Evolutionary conservation across 139 green algal genomes (phyloP).

Genomic region (Picochlorum sp.): DNA sequence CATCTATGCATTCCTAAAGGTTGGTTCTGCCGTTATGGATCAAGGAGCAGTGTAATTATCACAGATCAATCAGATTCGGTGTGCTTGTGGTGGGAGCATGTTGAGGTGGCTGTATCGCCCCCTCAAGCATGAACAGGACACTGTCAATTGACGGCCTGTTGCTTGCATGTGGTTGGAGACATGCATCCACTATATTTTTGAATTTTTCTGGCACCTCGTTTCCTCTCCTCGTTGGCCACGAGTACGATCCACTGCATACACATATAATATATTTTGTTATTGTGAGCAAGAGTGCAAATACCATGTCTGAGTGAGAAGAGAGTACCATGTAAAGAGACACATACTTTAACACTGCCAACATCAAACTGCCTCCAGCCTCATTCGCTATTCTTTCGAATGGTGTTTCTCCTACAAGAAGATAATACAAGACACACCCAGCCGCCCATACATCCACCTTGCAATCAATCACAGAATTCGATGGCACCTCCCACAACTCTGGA

Average conservation of each 20-base stretch:
- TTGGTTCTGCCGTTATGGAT: slow-evolving; percentile 8
- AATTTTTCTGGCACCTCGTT: slow-evolving; percentile 1
- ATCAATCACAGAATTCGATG: slow-evolving; percentile 60
- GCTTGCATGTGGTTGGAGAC: neutral
- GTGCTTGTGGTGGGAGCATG: neutral
- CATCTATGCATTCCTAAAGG: slow-evolving; percentile 17
- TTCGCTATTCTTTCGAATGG: slow-evolving; percentile 71
- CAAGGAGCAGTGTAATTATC: neutral
- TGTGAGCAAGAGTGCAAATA: too few species aligned
- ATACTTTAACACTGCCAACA: slow-evolving; percentile 71
- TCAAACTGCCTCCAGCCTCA: slow-evolving; percentile 68
- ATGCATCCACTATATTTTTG: slow-evolving; percentile 1
- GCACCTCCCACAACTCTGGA: slow-evolving; percentile 84
- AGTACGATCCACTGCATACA: slow-evolving; percentile 6
- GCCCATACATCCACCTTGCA: slow-evolving; percentile 76
- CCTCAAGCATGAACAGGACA: neutral
- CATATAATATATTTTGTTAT: neutral
- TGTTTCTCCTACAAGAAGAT: slow-evolving; percentile 59
- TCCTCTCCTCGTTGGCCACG: neutral
- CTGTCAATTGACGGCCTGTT: neutral
- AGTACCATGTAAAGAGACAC: neutral
- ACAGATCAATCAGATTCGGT: neutral
- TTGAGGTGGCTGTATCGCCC: too few species aligned
- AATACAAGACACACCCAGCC: slow-evolving; percentile 75
- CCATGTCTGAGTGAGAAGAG: too few species aligned